Conservation (phyloP, 257 asterid genomes). For the Parsonsia alboflavescens region DNA sequence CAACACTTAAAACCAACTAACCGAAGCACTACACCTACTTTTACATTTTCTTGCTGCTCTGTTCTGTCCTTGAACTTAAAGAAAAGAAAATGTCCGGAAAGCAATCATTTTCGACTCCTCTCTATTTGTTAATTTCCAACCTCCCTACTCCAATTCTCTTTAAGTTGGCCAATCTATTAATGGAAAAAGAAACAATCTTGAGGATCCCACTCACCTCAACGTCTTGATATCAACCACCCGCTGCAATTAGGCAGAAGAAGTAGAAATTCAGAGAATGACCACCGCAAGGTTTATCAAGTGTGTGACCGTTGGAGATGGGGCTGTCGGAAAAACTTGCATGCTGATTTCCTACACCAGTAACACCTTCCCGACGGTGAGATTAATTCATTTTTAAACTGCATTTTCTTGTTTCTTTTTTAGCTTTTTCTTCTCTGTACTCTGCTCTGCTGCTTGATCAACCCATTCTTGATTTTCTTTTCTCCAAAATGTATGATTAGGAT, state of each 20-base stretch:
- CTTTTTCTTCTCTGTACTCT: not conserved
- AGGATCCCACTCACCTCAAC: conserved; percentile 2
- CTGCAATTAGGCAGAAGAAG: not conserved
- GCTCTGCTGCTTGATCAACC: too few relatives aligned
- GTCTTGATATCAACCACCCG: not conserved
- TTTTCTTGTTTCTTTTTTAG: not conserved
- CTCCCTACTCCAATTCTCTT: conserved; percentile 15
- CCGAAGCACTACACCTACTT: conserved; percentile 55
- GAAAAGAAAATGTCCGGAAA: conserved; percentile 30
- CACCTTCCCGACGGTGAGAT: conserved; percentile 61
- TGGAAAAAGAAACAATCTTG: not conserved
- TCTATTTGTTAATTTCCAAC: conserved; percentile 25
- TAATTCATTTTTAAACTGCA: too few relatives aligned
- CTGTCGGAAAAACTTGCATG: conserved; percentile 86
- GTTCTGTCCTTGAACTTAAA: conserved; percentile 50
- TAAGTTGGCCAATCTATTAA: not conserved
- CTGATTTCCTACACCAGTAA: conserved; percentile 85
- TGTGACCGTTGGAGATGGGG: conserved; percentile 84
- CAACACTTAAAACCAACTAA: conserved; percentile 45
- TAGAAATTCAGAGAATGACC: conserved; percentile 28
- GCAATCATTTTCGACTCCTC: conserved; percentile 37
- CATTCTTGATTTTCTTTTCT: not conserved
- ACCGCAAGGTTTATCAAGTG: conserved; percentile 77
- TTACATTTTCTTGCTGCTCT: conserved; percentile 10
- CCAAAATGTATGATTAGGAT: conserved; percentile 32